Evolutionary conservation across 331 rosid genomes (phyloP), one percentile per base, ranked within the genome.

Genomic region (Dryas integrifolia): DNA sequence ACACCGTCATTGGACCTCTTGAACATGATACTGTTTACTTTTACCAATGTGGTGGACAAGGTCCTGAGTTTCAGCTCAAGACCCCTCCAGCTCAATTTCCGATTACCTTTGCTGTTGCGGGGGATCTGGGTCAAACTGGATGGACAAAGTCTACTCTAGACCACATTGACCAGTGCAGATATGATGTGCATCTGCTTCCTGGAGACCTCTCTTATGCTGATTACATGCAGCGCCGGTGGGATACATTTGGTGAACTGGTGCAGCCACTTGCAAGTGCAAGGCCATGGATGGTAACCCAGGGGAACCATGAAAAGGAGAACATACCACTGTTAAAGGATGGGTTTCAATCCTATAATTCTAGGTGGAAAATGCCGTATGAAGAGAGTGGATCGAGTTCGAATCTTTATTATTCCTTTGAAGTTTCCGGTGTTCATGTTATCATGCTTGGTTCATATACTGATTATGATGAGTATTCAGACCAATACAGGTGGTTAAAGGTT

Each of bases 281-380:
- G 71, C 98, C 98, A 6, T 91, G 97, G 97, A 94, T 94, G 98
- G 98, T 94, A 58, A 94, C 98, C 5, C 87, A 91, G 72, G 98
- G 98, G 71, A 94, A 94, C 78, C 97, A 91, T 80, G 98, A 94
- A 74, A 84, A 81, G 75, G 98, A 94, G 79, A 49, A 9, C 46
- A 84, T 94, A 75, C 88, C 86, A 3, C 69, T 91, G 38, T 65
- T 91, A 12, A 84, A 82, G 80, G 90, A 87, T 77, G 95, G 90
- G 15, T 94, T 94, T 83, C 39, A 70, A 57, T 82, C 98, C 5
- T 94, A 86, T 70, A 91, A 94, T 73, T 84, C 97, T 9, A 77
- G 98, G 77, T 94, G 98, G 98, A 89, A 84, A 77, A 94, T 94
- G 98, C 97, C 98, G 5, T 89, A 80, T 76, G 80, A 82, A 83